Base-by-base conservation (phyloP, 2,329 filamentous ascomycete species). In the Incumbomyces delicatus region DNA sequence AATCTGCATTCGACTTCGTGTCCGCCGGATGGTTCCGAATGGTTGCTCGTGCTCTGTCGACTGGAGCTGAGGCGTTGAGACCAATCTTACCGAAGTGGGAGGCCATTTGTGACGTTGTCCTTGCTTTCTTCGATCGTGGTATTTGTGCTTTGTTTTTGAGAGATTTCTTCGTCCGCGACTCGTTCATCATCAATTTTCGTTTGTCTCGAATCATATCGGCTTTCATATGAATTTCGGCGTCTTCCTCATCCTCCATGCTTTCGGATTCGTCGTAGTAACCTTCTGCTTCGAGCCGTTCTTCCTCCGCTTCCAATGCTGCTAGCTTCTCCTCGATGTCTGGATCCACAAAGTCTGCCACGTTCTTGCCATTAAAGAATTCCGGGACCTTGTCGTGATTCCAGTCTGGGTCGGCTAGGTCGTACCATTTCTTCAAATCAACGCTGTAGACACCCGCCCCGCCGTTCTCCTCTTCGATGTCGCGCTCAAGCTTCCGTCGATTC, bases 321-420 rank as follows among this genome's bases (percentile, higher is more conserved):
- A 98, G 78, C 73, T 95, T 96, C 56, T 81, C 77, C 61, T 95
- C 92, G 62, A 98, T 98, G 47, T 98, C 94, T 1, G 90, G 89
- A 61, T 96, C 92, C 61, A 98, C 81, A 66, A 87, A 98, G 68
- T 98, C 92, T 70, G 90, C 92, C 48, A 98, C 86, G 66, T 98
- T 98, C 76, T 90, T 89, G 66, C 92, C 92, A 62, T 96, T 82
- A 66, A 89, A 85, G 41, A 95, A 76, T 68, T 98, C 92, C 29
- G 92, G 92, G 46, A 96, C 85, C 69, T 85, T 87, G 71, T 98
- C 94, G 64, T 95, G 79, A 66, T 94, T 95, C 92, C 92, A 96
- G 49, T 92, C 87, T 35, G 84, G 79, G 63, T 95, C 80, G 53
- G 85, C 87, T 53, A 96, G 80, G 13, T 88, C 69, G 66, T 94